Conservation (phyloP, 2,329 filamentous ascomycete genomes). For the Coleophoma cylindrospora region DNA sequence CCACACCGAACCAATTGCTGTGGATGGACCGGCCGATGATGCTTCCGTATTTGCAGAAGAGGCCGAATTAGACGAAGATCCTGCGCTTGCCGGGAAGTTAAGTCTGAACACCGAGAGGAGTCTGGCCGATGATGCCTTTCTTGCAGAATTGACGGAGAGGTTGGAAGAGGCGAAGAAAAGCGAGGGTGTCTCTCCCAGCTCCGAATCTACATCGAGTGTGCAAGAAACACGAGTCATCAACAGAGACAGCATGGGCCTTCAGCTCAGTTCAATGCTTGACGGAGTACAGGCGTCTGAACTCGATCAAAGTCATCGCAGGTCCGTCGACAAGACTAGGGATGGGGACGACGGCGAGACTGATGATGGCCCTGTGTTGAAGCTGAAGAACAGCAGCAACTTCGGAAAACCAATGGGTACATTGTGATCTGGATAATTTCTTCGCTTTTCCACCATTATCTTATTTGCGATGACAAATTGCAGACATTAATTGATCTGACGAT, state of each 20-base stretch:
- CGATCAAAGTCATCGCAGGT: background rate
- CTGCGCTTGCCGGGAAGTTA: conserved; percentile 17
- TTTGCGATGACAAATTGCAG: too few species aligned
- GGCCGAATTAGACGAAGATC: conserved; percentile 13
- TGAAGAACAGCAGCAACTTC: conserved; percentile 23
- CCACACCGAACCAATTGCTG: background rate
- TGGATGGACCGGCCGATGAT: background rate
- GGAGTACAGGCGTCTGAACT: background rate
- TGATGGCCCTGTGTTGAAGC: conserved; percentile 16
- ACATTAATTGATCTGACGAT: too few species aligned
- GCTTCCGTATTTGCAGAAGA: conserved; percentile 7
- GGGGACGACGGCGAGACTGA: conserved; percentile 12
- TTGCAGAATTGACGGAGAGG: conserved; percentile 17
- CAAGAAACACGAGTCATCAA: background rate
- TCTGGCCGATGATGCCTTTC: conserved; percentile 16
- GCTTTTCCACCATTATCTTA: too few species aligned
- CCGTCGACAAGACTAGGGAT: background rate
- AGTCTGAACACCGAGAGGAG: conserved; percentile 15
- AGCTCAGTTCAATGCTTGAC: background rate
- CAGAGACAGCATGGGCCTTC: background rate
- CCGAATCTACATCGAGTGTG: conserved; percentile 4
- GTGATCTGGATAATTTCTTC: too few species aligned
- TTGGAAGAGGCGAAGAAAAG: conserved; percentile 17
- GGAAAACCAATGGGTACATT: conserved; percentile 18
- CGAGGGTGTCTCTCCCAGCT: conserved; percentile 8